phyloP scores from a whole-genome alignment of 805 yeast genomes.

The Hanseniaspora clermontiae region DNA sequence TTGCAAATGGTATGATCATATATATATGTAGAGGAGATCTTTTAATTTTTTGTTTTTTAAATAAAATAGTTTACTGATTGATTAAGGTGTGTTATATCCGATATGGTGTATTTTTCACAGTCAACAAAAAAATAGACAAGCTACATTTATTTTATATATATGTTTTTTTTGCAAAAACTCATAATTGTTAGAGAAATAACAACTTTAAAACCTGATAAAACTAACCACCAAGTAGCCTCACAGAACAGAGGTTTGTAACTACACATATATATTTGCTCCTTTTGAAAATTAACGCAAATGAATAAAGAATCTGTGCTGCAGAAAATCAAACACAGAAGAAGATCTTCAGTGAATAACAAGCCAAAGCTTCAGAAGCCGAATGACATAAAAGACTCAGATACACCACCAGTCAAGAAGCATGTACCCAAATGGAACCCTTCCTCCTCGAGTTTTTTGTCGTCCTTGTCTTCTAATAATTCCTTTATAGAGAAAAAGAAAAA shows the following conservation, averaged over 20 bases:
- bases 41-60: background rate
- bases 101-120: too few relatives aligned
- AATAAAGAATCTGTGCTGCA: background rate
- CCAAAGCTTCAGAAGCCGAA: background rate
- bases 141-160: too few relatives aligned
- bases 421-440: constrained; percentile 3
- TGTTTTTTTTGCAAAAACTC: too few relatives aligned
- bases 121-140: too few relatives aligned
- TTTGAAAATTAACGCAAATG: too few relatives aligned
- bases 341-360: background rate
- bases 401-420: background rate
- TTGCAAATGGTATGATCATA: constrained; percentile 1
- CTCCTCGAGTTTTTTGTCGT: constrained; percentile 1
- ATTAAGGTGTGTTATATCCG: too few relatives aligned
- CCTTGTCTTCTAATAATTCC: background rate
- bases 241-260: too few relatives aligned
- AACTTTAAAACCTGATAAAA: too few relatives aligned
- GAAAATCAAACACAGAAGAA: background rate
- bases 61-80: background rate
- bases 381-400: background rate
- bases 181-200: too few relatives aligned
- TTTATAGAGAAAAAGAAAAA: background rate
- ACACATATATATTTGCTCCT: too few relatives aligned
- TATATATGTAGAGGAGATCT: background rate
- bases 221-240: too few relatives aligned